These are phyloP conservation scores for Cyclanthera cordifolia DNA, from an alignment of 306 rosid species.

Conservation along the genomic window DNA sequence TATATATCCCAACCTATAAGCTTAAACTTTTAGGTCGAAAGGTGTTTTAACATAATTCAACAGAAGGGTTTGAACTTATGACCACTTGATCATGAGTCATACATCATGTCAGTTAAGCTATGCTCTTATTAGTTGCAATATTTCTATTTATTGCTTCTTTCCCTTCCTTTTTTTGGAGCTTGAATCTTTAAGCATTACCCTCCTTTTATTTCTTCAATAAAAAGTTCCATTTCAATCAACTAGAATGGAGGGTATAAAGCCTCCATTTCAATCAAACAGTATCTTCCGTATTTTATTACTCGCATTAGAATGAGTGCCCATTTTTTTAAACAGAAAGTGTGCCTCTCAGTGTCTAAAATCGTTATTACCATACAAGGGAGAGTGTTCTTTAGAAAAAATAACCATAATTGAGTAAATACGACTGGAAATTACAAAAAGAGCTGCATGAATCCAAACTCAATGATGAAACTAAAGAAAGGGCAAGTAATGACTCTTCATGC, in stretches of 20 bases:
- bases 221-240: too few species aligned
- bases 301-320: neutral
- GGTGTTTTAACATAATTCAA: too few species aligned
- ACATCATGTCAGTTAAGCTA: too few species aligned
- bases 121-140: too few species aligned
- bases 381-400: neutral
- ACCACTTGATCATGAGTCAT: too few species aligned
- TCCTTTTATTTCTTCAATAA: too few species aligned
- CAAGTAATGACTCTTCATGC: conserved; percentile 8
- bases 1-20: too few species aligned
- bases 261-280: neutral
- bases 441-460: neutral
- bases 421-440: neutral
- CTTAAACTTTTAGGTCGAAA: too few species aligned
- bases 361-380: neutral
- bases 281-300: neutral
- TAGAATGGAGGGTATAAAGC: neutral
- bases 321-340: neutral
- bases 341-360: neutral
- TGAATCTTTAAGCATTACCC: too few species aligned
- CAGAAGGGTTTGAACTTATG: too few species aligned
- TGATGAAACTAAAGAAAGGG: conserved; percentile 18
- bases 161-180: too few species aligned
- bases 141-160: too few species aligned
- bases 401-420: neutral